Evolutionary conservation across 441 rosid species (phyloP).

Genomic region (Croton laevigatus): DNA sequence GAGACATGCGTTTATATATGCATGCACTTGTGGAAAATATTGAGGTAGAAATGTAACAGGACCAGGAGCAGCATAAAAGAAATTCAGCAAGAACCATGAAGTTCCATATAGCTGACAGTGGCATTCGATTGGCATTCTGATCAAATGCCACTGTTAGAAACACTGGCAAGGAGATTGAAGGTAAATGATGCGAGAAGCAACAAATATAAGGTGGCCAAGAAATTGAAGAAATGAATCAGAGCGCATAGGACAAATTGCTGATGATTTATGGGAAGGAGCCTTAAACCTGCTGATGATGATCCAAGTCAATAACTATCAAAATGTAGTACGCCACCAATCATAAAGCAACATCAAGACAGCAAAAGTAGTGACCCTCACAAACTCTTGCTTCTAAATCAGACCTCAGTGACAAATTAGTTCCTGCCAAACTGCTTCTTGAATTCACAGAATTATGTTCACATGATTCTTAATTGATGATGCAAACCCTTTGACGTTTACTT

Average conservation of each 20-base stretch:
- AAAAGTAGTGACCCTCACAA: not conserved
- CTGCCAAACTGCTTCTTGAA: not conserved
- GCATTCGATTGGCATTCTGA: not conserved
- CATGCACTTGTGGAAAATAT: not conserved
- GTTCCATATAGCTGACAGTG: not conserved
- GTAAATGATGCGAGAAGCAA: not conserved
- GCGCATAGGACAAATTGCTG: not conserved
- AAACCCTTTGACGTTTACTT: not conserved
- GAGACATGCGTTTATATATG: not conserved
- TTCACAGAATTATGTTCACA: not conserved
- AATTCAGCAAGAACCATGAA: not conserved
- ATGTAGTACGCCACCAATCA: not conserved
- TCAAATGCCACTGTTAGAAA: not conserved
- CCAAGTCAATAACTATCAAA: not conserved
- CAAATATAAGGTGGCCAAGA: not conserved
- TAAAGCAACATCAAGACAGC: not conserved
- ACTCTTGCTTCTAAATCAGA: not conserved
- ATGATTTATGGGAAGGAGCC: not conserved
- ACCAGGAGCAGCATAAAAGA: not conserved
- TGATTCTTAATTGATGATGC: not conserved
- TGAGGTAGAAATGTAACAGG: not conserved
- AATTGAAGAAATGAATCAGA: not conserved
- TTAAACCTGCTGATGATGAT: not conserved
- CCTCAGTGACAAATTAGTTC: slow-evolving; percentile 5
- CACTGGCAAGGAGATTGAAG: not conserved